Conservation (phyloP, 2,329 filamentous ascomycete species). For the Sporothrix euskadiensis region DNA sequence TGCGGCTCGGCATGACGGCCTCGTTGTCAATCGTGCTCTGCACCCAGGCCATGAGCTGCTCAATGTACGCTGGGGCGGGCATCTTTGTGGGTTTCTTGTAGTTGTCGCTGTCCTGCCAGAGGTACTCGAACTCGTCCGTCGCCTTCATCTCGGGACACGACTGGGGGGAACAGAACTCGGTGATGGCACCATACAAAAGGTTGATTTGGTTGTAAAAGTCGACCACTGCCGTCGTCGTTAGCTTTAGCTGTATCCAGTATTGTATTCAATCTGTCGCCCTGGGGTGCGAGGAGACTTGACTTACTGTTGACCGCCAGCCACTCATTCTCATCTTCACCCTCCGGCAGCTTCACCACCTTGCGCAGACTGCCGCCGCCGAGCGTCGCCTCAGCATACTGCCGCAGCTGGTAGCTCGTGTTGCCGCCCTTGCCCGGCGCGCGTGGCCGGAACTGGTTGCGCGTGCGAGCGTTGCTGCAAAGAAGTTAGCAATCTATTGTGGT, state of each 20-base stretch:
- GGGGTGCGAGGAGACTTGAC: constrained; percentile 40
- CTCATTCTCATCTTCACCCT: constrained; percentile 96
- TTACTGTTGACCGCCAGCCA: constrained; percentile 97
- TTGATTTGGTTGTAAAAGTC: constrained; percentile 99
- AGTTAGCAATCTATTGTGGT: not conserved
- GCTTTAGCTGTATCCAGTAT: too few relatives aligned
- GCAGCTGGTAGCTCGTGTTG: constrained; percentile 81
- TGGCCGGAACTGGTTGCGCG: constrained; percentile 87
- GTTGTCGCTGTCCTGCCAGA: constrained; percentile 95
- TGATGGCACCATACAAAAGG: constrained; percentile 96
- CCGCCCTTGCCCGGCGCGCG: constrained; percentile 82
- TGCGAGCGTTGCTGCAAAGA: constrained; percentile 72
- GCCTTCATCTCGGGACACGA: constrained; percentile 99
- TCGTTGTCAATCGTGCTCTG: constrained; percentile 96
- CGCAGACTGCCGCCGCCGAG: constrained; percentile 90
- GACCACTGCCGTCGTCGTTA: constrained; percentile 65
- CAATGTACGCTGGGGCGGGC: constrained; percentile 94
- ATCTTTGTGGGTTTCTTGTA: constrained; percentile 98
- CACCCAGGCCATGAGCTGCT: constrained; percentile 96
- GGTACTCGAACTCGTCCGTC: constrained; percentile 99
- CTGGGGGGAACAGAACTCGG: constrained; percentile 96
- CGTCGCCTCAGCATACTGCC: constrained; percentile 97
- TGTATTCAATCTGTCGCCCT: not conserved
- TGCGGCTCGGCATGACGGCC: constrained; percentile 88
- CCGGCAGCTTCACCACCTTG: constrained; percentile 94